Conservation (phyloP, 495 filamentous ascomycete genomes). For the Hypoxylon lienhwacheense region DNA sequence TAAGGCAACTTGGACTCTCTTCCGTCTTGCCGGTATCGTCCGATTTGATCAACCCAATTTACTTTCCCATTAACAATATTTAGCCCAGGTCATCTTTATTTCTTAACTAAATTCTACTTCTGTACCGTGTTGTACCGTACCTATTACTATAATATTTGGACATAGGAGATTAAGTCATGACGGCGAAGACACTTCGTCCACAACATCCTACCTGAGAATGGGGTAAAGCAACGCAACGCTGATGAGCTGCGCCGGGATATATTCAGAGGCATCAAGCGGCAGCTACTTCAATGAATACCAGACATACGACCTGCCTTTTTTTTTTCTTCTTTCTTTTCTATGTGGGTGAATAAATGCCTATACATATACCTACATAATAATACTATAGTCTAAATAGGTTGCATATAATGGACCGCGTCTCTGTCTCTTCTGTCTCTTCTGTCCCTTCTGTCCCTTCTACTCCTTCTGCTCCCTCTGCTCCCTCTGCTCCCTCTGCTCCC, state of each 20-base stretch:
- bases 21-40: slow-evolving; percentile 27
- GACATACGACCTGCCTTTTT: slow-evolving; percentile 18
- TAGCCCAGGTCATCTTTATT: background rate
- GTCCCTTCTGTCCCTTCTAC: no score
- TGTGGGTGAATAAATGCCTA: no score
- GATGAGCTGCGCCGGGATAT: slow-evolving; percentile 34
- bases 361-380: no score
- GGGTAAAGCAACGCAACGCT: slow-evolving; percentile 32
- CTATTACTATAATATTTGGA: no score
- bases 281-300: slow-evolving; percentile 7
- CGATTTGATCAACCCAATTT: slow-evolving; percentile 27
- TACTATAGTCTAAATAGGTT: no score
- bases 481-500: no score
- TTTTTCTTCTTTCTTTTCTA: no score
- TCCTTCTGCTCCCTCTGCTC: no score
- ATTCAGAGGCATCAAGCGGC: slow-evolving; percentile 31
- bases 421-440: no score
- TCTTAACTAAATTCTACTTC: background rate
- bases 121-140: no score
- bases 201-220: slow-evolving; percentile 35
- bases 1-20: slow-evolving; percentile 19
- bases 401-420: slow-evolving; percentile 40
- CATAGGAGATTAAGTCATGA: slow-evolving; percentile 20
- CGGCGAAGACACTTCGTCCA: slow-evolving; percentile 33
- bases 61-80: background rate